These are phyloP conservation scores for Dictyostelium firmibasis DNA, from an alignment of 78 protist species.

Conservation along the genomic window DNA sequence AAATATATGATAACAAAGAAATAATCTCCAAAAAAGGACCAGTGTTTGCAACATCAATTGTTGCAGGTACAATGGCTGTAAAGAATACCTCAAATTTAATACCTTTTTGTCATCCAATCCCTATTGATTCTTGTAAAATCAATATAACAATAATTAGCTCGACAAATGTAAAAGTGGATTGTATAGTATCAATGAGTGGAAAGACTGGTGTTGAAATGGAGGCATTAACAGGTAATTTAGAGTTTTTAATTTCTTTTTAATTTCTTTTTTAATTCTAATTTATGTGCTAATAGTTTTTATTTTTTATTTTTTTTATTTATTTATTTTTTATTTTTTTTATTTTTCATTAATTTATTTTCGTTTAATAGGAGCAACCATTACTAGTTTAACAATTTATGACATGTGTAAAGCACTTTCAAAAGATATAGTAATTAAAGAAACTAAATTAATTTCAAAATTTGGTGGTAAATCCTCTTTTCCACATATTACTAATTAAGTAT, in stretches of 20 bases:
- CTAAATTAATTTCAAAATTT: slow-evolving; percentile 62
- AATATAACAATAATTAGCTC: neutral
- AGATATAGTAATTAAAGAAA: slow-evolving; percentile 76
- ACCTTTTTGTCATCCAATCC: slow-evolving; percentile 91
- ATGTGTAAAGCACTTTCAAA: slow-evolving; percentile 89
- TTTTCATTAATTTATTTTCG: neutral
- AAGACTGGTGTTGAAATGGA: slow-evolving; percentile 95
- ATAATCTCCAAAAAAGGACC: slow-evolving; percentile 82
- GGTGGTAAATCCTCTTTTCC: slow-evolving; percentile 84
- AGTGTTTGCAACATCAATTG: slow-evolving; percentile 81
- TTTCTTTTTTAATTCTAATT: too few species aligned
- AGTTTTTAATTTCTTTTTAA: too few species aligned
- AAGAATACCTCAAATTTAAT: slow-evolving; percentile 82
- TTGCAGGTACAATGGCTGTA: slow-evolving; percentile 92
- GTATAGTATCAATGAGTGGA: neutral
- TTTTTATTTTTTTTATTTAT: neutral
- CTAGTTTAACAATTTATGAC: slow-evolving; percentile 88
- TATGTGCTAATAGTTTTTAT: too few species aligned
- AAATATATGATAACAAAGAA: neutral
- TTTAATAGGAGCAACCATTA: slow-evolving; percentile 30
- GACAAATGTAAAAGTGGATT: slow-evolving; percentile 2
- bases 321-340: neutral
- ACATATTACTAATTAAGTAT: neutral
- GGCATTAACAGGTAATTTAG: slow-evolving; percentile 82
- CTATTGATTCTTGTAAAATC: slow-evolving; percentile 60